A percentile compares a stretch with the other conserved stretches of the same genome.
Evolutionary conservation across 1,139 yeast genomes (phyloP).

Genomic region (Yamadazyma diospyri): DNA sequence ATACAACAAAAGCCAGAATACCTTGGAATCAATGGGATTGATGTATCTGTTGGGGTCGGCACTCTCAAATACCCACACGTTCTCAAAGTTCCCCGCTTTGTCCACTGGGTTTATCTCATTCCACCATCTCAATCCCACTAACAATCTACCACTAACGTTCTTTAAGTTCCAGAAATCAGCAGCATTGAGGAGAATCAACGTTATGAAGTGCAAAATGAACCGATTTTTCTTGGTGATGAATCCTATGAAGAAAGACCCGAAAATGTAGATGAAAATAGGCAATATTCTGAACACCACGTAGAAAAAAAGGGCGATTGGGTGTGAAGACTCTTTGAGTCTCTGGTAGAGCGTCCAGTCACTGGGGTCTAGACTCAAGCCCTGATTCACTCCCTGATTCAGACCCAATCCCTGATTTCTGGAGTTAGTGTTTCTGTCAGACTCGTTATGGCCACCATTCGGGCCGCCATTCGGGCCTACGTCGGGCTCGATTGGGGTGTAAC

Average conservation of each 20-base stretch:
- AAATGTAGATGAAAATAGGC: slow-evolving; percentile 63
- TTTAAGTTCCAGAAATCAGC: slow-evolving; percentile 95
- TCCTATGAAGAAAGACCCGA: slow-evolving; percentile 62
- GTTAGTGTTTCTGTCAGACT: not conserved
- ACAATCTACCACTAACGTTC: slow-evolving; percentile 81
- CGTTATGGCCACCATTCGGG: not conserved
- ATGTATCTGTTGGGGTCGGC: slow-evolving; percentile 80
- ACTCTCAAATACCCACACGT: slow-evolving; percentile 86
- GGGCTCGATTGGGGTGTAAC: slow-evolving; percentile 28
- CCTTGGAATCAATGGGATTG: slow-evolving; percentile 86
- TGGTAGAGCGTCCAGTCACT: slow-evolving; percentile 25
- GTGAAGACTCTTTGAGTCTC: slow-evolving; percentile 59
- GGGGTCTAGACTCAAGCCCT: slow-evolving; percentile 9
- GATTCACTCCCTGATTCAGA: no score
- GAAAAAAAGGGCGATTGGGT: slow-evolving; percentile 70
- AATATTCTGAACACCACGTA: slow-evolving; percentile 61
- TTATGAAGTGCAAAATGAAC: slow-evolving; percentile 74
- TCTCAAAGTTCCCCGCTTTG: slow-evolving; percentile 52
- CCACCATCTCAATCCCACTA: slow-evolving; percentile 97
- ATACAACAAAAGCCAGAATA: slow-evolving; percentile 82
- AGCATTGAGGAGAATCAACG: slow-evolving; percentile 69
- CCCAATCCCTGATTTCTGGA: no score
- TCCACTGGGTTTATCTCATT: slow-evolving; percentile 53
- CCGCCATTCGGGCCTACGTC: slow-evolving; percentile 15
- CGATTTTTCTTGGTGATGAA: slow-evolving; percentile 42